These are phyloP conservation scores for Nematocida sp. DNA, from an alignment of 371 early-diverging fungal genomes.

Conservation along the genomic window DNA sequence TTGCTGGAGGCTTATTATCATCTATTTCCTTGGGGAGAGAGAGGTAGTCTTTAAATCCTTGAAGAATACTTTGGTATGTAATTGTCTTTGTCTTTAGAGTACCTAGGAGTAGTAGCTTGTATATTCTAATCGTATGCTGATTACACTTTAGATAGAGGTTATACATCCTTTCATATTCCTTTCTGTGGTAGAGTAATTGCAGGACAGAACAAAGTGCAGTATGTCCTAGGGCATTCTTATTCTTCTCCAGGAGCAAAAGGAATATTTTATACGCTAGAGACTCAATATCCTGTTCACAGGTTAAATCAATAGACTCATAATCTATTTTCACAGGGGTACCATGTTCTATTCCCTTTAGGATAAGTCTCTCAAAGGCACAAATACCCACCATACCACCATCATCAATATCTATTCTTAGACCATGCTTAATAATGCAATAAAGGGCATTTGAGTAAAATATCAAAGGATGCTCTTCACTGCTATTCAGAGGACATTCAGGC, in stretches of 20 bases:
- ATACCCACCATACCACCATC: background rate
- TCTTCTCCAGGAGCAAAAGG: background rate
- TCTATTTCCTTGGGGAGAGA: background rate
- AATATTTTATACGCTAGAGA: slow-evolving; percentile 51
- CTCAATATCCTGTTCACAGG: slow-evolving; percentile 62
- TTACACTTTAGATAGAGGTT: slow-evolving; percentile 16
- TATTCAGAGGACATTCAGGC: background rate
- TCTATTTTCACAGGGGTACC: background rate
- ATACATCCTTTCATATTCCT: slow-evolving; percentile 54
- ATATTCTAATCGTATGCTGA: background rate
- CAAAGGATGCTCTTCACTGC: background rate
- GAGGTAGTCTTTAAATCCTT: slow-evolving; percentile 4
- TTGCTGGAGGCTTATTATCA: background rate
- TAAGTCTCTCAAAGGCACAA: slow-evolving; percentile 23
- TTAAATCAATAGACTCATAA: slow-evolving; percentile 42
- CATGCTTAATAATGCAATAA: slow-evolving; percentile 10
- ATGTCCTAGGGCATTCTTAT: background rate
- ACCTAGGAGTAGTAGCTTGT: slow-evolving; percentile 49
- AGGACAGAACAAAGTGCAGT: slow-evolving; percentile 13
- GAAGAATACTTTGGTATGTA: background rate
- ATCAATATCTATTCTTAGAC: background rate
- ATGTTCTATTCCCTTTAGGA: background rate
- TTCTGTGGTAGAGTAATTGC: slow-evolving; percentile 47
- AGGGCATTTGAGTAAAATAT: slow-evolving; percentile 34
- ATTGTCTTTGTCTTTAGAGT: slow-evolving; percentile 19